Conservation (phyloP, 129 eudicot genomes). For the Daucus carota region DNA sequence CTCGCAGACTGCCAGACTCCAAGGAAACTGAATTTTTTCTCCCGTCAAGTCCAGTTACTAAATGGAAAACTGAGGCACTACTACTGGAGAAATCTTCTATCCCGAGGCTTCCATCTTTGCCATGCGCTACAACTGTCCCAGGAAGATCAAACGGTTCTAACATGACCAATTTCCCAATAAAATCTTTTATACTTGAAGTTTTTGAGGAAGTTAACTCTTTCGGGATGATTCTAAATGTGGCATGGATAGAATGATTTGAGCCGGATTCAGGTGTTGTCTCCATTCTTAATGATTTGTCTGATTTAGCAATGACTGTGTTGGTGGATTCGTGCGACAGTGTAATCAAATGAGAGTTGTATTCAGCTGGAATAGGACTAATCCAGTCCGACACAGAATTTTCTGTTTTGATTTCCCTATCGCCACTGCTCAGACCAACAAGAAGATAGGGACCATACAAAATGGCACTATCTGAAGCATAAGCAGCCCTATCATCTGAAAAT, state of each 20-base stretch:
- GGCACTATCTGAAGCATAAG: conserved; percentile 61
- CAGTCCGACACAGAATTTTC: conserved; percentile 38
- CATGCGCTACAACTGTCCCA: conserved; percentile 49
- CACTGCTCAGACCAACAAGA: conserved; percentile 59
- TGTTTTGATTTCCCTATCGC: conserved; percentile 49
- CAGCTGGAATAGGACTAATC: conserved; percentile 65
- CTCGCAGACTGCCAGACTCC: conserved; percentile 43
- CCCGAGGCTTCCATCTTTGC: conserved; percentile 37
- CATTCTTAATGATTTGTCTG: conserved; percentile 31
- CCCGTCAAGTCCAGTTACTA: conserved; percentile 53
- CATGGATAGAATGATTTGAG: conserved; percentile 42
- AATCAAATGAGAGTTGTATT: conserved; percentile 55
- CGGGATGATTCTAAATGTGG: conserved; percentile 64
- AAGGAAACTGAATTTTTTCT: conserved; percentile 44
- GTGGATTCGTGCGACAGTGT: conserved; percentile 50
- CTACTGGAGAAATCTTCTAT: conserved; percentile 13
- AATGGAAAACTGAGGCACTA: conserved; percentile 26
- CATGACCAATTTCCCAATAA: conserved; percentile 44
- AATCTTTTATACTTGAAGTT: conserved; percentile 13
- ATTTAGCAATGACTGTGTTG: conserved; percentile 34
- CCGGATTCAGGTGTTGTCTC: conserved; percentile 52
- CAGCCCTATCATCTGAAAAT: conserved; percentile 64
- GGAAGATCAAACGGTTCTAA: conserved; percentile 78
- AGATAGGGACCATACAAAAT: conserved; percentile 86
- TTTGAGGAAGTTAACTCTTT: conserved; percentile 9